A percentile compares a stretch with the other conserved stretches of the same genome.
phyloP scores from a whole-genome alignment of 2,329 filamentous ascomycete genomes.

The Epichloe sylvatica region DNA sequence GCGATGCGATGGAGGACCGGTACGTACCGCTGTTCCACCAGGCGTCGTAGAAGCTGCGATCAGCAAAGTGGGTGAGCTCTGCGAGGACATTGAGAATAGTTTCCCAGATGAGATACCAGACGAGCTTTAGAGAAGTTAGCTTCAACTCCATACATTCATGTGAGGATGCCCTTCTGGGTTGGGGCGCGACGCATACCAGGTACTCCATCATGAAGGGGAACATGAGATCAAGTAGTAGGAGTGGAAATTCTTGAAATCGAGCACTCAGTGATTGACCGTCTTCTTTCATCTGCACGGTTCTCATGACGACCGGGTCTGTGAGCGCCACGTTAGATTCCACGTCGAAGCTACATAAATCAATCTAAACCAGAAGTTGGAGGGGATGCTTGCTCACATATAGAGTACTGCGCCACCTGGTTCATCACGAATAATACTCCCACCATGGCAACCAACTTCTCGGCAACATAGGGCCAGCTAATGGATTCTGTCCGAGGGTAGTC shows the following conservation, averaged over 20 bases:
- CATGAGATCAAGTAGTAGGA: constrained; percentile 59
- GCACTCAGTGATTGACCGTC: constrained; percentile 43
- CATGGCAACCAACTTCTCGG: constrained; percentile 56
- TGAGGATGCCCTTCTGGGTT: no score
- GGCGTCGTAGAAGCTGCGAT: constrained; percentile 55
- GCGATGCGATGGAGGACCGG: not conserved
- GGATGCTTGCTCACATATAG: constrained; percentile 37
- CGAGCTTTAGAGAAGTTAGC: constrained; percentile 23
- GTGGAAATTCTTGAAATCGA: constrained; percentile 55
- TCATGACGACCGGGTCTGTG: constrained; percentile 52
- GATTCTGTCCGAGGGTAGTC: constrained; percentile 56
- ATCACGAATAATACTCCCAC: constrained; percentile 64
- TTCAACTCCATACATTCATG: no score
- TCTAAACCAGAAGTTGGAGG: no score
- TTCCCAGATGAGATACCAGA: constrained; percentile 76
- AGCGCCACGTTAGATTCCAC: constrained; percentile 3
- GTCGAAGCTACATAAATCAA: not conserved
- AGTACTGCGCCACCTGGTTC: constrained; percentile 64
- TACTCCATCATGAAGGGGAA: constrained; percentile 73
- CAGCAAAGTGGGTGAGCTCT: constrained; percentile 63
- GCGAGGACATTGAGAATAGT: constrained; percentile 61
- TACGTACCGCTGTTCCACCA: constrained; percentile 47
- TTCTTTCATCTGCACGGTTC: constrained; percentile 54
- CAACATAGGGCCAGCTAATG: constrained; percentile 62
- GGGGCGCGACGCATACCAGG: constrained; percentile 25